Conservation (phyloP, 345 rosid species). For the Hypericum perforatum region DNA sequence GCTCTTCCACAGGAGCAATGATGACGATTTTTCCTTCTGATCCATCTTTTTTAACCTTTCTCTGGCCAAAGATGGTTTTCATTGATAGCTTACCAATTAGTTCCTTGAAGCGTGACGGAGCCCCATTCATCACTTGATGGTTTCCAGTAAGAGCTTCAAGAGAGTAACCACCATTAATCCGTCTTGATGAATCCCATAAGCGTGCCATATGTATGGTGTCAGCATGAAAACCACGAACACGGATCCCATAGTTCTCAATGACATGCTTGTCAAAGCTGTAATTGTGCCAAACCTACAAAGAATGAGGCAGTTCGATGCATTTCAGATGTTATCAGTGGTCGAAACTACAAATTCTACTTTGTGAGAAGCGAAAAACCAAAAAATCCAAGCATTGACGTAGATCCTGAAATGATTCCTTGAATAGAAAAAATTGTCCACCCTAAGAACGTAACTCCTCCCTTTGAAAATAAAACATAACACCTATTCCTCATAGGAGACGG, state of each 20-base stretch:
- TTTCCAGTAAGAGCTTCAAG: slow-evolving; percentile 92
- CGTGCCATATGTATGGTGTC: slow-evolving; percentile 99
- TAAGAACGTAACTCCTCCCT: too few species aligned
- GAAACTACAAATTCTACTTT: too few species aligned
- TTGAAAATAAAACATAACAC: too few species aligned
- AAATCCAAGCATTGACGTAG: too few species aligned
- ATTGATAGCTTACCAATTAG: slow-evolving; percentile 80
- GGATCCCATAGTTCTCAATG: slow-evolving; percentile 62
- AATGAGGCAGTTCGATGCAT: background rate
- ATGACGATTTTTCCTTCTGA: slow-evolving; percentile 59
- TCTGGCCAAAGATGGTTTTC: slow-evolving; percentile 80
- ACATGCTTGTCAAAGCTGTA: slow-evolving; percentile 92
- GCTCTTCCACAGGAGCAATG: slow-evolving; percentile 78
- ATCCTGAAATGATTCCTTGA: too few species aligned
- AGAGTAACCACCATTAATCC: slow-evolving; percentile 71
- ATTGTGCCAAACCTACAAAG: slow-evolving; percentile 88
- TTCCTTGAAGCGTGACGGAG: slow-evolving; percentile 29
- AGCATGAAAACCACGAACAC: slow-evolving; percentile 82
- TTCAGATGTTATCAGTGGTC: too few species aligned
- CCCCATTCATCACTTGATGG: slow-evolving; percentile 39
- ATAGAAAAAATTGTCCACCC: too few species aligned
- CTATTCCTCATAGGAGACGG: too few species aligned
- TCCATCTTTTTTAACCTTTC: slow-evolving; percentile 85
- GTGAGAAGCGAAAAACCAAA: too few species aligned
- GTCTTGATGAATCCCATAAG: slow-evolving; percentile 87